Evolutionary conservation across 148 eudicot species (phyloP).

Genomic region (Linanthus parryae): DNA sequence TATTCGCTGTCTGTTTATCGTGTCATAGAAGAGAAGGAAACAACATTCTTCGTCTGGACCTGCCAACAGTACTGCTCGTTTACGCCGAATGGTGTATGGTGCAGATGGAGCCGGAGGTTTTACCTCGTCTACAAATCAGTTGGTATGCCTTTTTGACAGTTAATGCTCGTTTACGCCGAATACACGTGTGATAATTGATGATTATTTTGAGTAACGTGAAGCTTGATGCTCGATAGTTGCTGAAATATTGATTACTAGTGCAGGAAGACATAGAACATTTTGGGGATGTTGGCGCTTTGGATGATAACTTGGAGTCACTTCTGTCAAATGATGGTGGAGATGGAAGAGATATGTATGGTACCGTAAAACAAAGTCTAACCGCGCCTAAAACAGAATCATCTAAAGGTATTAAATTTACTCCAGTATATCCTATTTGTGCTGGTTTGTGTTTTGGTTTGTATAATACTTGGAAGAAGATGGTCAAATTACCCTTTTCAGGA

Average conservation of each 20-base stretch:
- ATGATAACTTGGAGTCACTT: constrained; percentile 78
- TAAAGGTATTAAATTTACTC: constrained; percentile 46
- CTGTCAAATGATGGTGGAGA: constrained; percentile 71
- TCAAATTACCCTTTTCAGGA: constrained; percentile 33
- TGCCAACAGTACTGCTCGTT: constrained; percentile 98
- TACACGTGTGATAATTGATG: too few relatives aligned
- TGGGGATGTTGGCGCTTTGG: constrained; percentile 78
- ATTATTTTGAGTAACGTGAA: too few relatives aligned
- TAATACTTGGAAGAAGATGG: neutral
- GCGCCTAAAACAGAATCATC: constrained; percentile 82
- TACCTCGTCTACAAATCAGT: constrained; percentile 87
- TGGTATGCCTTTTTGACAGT: constrained; percentile 59
- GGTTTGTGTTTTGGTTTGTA: constrained; percentile 1
- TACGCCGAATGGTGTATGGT: constrained; percentile 80
- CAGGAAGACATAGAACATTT: constrained; percentile 84
- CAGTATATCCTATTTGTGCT: too few relatives aligned
- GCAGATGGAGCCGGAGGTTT: constrained; percentile 72
- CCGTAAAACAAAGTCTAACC: too few relatives aligned
- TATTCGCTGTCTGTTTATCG: too few relatives aligned
- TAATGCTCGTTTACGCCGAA: too few relatives aligned
- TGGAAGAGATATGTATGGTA: constrained; percentile 55
- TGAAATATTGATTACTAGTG: constrained; percentile 10
- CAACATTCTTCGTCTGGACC: constrained; percentile 97
- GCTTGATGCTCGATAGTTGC: too few relatives aligned
- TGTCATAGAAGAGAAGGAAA: constrained; percentile 75